Conservation (phyloP, 2,329 filamentous ascomycete species). For the Gaeumannomyces tritici region DNA sequence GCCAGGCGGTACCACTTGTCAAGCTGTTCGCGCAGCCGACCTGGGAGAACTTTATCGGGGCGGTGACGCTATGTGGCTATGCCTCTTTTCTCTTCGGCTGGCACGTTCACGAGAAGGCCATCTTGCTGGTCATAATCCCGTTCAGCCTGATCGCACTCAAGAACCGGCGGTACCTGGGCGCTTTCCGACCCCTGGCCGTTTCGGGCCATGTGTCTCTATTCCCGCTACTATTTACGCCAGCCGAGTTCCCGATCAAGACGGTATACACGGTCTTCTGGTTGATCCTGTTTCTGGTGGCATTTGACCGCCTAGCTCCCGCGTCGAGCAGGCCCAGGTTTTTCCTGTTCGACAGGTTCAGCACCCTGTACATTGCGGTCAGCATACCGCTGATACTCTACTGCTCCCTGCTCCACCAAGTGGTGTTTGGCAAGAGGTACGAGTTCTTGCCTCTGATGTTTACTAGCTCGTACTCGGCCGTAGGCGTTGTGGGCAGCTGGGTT, state of each 20-base stretch:
- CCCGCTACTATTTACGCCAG: conserved; percentile 81
- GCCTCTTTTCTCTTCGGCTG: conserved; percentile 96
- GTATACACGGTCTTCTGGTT: conserved; percentile 92
- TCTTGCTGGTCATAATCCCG: conserved; percentile 86
- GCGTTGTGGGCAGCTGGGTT: conserved; percentile 92
- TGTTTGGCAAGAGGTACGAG: conserved; percentile 76
- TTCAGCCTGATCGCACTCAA: conserved; percentile 88
- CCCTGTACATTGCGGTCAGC: conserved; percentile 80
- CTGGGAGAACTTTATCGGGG: conserved; percentile 84
- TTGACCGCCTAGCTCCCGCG: conserved; percentile 80
- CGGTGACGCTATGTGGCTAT: conserved; percentile 87
- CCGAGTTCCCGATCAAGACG: conserved; percentile 90
- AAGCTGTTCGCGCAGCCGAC: conserved; percentile 74
- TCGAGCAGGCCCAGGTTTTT: conserved; percentile 74
- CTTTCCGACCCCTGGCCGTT: conserved; percentile 85
- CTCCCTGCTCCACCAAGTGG: conserved; percentile 70
- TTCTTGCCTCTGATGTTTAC: conserved; percentile 96
- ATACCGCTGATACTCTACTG: conserved; percentile 86
- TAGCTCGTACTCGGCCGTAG: conserved; percentile 86
- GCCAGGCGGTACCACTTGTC: conserved; percentile 69
- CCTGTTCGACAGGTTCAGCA: conserved; percentile 80
- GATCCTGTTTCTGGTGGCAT: conserved; percentile 72
- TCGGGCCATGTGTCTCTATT: conserved; percentile 94
- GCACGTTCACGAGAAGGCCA: conserved; percentile 98
- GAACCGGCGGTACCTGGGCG: conserved; percentile 81